Conservation (phyloP, 2,329 filamentous ascomycete genomes). For the Fusarium proliferatum region DNA sequence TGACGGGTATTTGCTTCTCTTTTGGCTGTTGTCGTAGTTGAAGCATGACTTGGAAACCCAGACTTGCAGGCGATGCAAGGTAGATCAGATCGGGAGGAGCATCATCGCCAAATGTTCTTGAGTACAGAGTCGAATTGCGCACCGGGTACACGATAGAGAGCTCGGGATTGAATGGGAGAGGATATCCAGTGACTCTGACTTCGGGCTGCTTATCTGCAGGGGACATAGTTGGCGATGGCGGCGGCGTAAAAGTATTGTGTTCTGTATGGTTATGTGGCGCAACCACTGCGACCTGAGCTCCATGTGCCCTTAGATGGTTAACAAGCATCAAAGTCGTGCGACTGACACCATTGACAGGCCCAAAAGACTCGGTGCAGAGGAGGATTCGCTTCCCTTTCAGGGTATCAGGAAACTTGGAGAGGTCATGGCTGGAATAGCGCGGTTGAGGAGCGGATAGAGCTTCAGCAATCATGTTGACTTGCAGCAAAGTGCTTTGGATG, state of each 20-base stretch:
- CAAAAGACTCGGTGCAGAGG: conserved; percentile 77
- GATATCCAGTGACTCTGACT: conserved; percentile 71
- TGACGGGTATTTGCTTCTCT: conserved; percentile 66
- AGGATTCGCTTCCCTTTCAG: conserved; percentile 72
- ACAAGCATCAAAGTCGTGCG: conserved; percentile 77
- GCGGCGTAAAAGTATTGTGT: conserved; percentile 65
- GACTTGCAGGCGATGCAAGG: conserved; percentile 74
- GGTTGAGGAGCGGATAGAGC: neutral
- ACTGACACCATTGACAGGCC: conserved; percentile 79
- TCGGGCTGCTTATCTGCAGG: conserved; percentile 56
- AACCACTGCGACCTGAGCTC: conserved; percentile 73
- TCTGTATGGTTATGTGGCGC: conserved; percentile 69
- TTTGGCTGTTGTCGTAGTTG: conserved; percentile 70
- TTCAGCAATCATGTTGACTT: conserved; percentile 29
- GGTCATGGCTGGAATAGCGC: conserved; percentile 50
- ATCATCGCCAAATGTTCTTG: conserved; percentile 65
- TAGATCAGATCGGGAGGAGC: conserved; percentile 73
- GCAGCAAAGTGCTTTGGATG: conserved; percentile 3
- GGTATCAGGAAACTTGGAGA: conserved; percentile 57
- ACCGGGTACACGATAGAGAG: conserved; percentile 77
- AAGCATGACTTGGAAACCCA: conserved; percentile 78
- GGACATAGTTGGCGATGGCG: conserved; percentile 48
- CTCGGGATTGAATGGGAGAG: conserved; percentile 77
- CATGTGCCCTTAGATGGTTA: conserved; percentile 72
- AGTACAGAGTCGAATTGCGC: conserved; percentile 70